Conservation (phyloP, 208 protist genomes). For the Blastocrithidia nonstop region DNA sequence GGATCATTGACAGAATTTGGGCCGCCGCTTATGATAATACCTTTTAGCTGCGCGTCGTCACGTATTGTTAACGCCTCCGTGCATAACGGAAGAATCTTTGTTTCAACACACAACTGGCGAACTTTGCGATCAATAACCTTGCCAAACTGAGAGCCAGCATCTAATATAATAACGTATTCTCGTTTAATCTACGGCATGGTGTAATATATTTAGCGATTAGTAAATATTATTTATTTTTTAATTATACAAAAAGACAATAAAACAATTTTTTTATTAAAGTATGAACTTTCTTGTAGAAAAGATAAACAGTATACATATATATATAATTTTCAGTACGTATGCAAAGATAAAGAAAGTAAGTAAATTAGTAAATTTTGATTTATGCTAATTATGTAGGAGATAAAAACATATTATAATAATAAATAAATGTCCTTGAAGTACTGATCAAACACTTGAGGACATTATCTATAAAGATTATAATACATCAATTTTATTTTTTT, state of each 20-base stretch:
- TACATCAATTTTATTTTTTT: too few species aligned
- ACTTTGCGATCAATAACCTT: slow-evolving; percentile 94
- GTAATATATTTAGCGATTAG: background rate
- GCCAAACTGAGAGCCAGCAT: slow-evolving; percentile 93
- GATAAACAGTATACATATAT: too few species aligned
- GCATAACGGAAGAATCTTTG: slow-evolving; percentile 81
- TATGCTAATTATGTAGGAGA: too few species aligned
- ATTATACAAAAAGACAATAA: slow-evolving; percentile 3
- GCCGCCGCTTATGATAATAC: slow-evolving; percentile 93
- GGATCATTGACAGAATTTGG: slow-evolving; percentile 79
- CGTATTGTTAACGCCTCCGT: slow-evolving; percentile 27
- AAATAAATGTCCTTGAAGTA: too few species aligned
- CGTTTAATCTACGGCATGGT: slow-evolving; percentile 2
- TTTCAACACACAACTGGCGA: slow-evolving; percentile 88
- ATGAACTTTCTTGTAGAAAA: too few species aligned
- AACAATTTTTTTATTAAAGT: slow-evolving; percentile 3
- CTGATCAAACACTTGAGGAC: too few species aligned
- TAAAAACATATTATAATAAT: too few species aligned
- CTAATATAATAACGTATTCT: slow-evolving; percentile 88
- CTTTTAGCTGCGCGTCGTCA: slow-evolving; percentile 45
- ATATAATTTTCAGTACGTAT: too few species aligned
- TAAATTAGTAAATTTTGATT: too few species aligned
- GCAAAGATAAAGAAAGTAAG: too few species aligned
- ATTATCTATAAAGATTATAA: too few species aligned
- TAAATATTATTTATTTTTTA: too few species aligned